A percentile compares a stretch with the other conserved stretches of the same genome.
Conservation (phyloP, 495 filamentous ascomycete species). For the Trichoderma virens region DNA sequence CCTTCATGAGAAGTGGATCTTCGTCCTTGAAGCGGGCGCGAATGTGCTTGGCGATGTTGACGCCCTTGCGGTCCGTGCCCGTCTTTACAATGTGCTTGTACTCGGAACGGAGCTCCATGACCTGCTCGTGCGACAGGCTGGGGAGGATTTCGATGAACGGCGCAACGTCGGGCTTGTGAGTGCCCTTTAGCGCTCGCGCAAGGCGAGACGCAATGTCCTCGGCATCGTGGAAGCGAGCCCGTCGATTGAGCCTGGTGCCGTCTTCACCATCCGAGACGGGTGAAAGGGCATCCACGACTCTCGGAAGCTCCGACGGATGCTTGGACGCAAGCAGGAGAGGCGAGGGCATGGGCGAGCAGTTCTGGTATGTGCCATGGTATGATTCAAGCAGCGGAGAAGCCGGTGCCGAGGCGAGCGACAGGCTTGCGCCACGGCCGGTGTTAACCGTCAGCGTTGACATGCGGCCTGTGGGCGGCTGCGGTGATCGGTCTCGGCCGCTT, state of each 20-base stretch:
- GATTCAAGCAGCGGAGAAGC: slow-evolving; percentile 83
- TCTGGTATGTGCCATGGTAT: slow-evolving; percentile 91
- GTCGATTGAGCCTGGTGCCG: slow-evolving; percentile 29
- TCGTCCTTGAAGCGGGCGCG: slow-evolving; percentile 67
- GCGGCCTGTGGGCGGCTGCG: slow-evolving; percentile 39
- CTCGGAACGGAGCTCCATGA: slow-evolving; percentile 72
- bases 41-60: slow-evolving; percentile 96
- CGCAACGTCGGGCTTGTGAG: slow-evolving; percentile 55
- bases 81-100: slow-evolving; percentile 85
- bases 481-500: slow-evolving; percentile 32
- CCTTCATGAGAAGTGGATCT: slow-evolving; percentile 66
- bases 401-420: slow-evolving; percentile 51
- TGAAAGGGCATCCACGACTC: slow-evolving; percentile 32
- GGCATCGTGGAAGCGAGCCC: slow-evolving; percentile 69
- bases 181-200: slow-evolving; percentile 63
- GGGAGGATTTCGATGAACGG: slow-evolving; percentile 79
- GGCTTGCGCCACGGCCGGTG: slow-evolving; percentile 29
- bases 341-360: slow-evolving; percentile 89
- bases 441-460: slow-evolving; percentile 39
- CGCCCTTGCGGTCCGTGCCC: slow-evolving; percentile 60
- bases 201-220: slow-evolving; percentile 68
- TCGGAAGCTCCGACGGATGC: slow-evolving; percentile 21
- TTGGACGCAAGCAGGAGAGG: slow-evolving; percentile 46
- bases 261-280: slow-evolving; percentile 29
- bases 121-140: slow-evolving; percentile 72